A percentile compares a stretch with the other conserved stretches of the same genome.
Conservation (phyloP, 257 asterid genomes). For the Dorcoceras hygrometricum region DNA sequence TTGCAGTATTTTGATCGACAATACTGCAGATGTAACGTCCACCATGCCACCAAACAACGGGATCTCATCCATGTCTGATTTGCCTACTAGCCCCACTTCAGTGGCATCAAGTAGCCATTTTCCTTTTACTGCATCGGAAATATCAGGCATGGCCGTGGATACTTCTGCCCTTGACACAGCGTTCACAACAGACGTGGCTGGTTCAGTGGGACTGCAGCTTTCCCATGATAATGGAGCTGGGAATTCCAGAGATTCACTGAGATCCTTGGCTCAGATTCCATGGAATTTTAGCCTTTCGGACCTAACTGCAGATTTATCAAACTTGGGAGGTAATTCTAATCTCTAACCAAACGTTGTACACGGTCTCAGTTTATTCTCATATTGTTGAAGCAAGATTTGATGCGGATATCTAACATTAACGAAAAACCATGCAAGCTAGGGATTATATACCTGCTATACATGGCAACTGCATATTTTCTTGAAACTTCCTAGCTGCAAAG, state of each 20-base stretch:
- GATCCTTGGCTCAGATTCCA: constrained; percentile 82
- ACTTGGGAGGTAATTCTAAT: constrained; percentile 51
- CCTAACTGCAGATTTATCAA: constrained; percentile 84
- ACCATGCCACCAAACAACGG: constrained; percentile 62
- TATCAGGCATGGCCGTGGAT: constrained; percentile 84
- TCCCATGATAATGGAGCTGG: constrained; percentile 80
- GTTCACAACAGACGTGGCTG: constrained; percentile 76
- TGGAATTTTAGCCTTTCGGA: constrained; percentile 93
- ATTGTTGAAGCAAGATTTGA: constrained; percentile 3
- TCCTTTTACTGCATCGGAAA: constrained; percentile 78
- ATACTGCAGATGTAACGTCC: constrained; percentile 49
- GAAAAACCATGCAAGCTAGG: neutral
- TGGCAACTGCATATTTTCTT: neutral
- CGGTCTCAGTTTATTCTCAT: neutral
- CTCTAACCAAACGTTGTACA: neutral
- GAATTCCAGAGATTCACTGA: constrained; percentile 72
- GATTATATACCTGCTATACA: neutral
- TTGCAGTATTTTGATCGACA: constrained; percentile 71
- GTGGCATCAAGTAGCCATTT: constrained; percentile 93
- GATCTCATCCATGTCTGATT: constrained; percentile 70
- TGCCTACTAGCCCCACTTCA: constrained; percentile 87
- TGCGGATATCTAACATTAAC: neutral
- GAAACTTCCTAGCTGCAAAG: neutral
- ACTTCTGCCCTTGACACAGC: constrained; percentile 75
- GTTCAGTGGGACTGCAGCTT: constrained; percentile 72